These are phyloP conservation scores for Aspergillus flavus DNA, from an alignment of 2,329 filamentous ascomycete genomes.

Conservation along the genomic window DNA sequence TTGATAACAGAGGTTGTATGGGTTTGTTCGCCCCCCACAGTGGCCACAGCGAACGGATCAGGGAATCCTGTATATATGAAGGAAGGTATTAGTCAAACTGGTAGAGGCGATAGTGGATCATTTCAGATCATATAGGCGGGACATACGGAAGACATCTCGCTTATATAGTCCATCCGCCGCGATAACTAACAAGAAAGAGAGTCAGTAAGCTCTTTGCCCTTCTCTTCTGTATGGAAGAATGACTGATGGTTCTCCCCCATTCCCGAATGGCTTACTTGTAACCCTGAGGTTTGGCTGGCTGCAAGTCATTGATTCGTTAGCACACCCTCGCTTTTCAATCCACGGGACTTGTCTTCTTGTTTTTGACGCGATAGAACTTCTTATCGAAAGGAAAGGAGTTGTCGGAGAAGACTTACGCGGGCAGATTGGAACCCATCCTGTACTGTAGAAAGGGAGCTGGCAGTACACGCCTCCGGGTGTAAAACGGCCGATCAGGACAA, in stretches of 20 bases:
- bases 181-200: constrained; percentile 70
- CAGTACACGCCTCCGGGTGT: constrained; percentile 31
- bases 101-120: constrained; percentile 6
- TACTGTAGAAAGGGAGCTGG: constrained; percentile 25
- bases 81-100: constrained; percentile 14
- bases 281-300: constrained; percentile 88
- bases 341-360: neutral
- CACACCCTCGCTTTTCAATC: neutral
- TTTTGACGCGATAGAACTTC: constrained; percentile 2
- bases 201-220: neutral
- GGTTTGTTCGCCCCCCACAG: constrained; percentile 95
- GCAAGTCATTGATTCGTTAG: constrained; percentile 27
- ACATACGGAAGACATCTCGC: constrained; percentile 97
- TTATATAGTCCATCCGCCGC: constrained; percentile 98
- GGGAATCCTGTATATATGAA: constrained; percentile 71
- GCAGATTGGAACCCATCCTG: constrained; percentile 62
- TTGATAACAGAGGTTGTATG: constrained; percentile 98
- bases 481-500: constrained; percentile 40
- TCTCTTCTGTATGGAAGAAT: neutral
- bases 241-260: neutral
- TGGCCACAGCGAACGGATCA: constrained; percentile 96
- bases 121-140: constrained; percentile 5
- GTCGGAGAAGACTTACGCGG: constrained; percentile 56
- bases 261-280: constrained; percentile 67
- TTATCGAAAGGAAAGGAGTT: neutral